Evolutionary conservation across 805 yeast genomes (phyloP), one percentile per base, ranked within the genome.

Genomic region (Saccharomycopsis malanga): DNA sequence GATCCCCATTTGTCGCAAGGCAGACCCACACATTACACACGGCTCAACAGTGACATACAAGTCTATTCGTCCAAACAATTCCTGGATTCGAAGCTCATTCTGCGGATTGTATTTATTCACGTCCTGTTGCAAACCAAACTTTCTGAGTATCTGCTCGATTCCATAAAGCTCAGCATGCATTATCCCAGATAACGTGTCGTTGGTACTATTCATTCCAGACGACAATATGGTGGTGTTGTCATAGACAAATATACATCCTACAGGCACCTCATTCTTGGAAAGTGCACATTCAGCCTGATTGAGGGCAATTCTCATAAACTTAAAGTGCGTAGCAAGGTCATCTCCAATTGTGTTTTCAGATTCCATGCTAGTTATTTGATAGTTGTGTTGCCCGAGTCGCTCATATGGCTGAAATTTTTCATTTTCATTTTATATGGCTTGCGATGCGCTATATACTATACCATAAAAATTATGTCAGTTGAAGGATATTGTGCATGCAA

Each of bases 21-120:
- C 88, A 35, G 93, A 79, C 0, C 96, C 98, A 67, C 98, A 93
- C 98, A 93, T 93, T 5, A 93, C 83, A 61, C 98, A 93, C 0
- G 98, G 98, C 63, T 93, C 98, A 0, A 93, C 97, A 0, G 98
- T 88, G 22, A 93, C 98, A 62, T 88, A 91, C 5, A 93, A 69
- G 25, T 77, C 79, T 2, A 85, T 70, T 22, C 80, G 74, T 34
- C 63, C 57, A 56, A 87, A 77, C 7, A 76, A 61, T 1, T 59
- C 53, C 21, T 57, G 53, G 10, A 69, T 54, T 15, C 55, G 48
- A 7, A 27, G n/a, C 27, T 48, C 44, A 3, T 22, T 29, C 2
- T 52, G 52, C 2, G 49, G 44, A 15, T 56, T 59, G 45, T 45
- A 30, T 40, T 50, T n/a, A 49, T 32, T 12, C 43, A 46, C 15